Evolutionary conservation across 306 rosid genomes (phyloP).

Genomic region (Cicer yamashitae): DNA sequence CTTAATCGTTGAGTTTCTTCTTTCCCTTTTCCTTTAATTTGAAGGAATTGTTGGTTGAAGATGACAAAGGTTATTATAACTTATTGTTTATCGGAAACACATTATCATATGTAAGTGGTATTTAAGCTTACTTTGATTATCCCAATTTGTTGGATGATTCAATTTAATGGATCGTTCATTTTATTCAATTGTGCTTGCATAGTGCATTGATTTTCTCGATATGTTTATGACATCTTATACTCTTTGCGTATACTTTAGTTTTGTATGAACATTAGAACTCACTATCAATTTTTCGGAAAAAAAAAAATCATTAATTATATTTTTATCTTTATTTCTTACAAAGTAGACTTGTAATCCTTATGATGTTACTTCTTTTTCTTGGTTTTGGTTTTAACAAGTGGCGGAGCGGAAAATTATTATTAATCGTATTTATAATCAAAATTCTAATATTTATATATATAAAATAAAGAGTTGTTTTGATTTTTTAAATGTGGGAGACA

Average conservation of each 20-base stretch:
- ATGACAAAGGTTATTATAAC: background rate
- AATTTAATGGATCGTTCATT: background rate
- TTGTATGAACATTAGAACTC: background rate
- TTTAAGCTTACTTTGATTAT: background rate
- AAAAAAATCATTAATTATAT: background rate
- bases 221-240: background rate
- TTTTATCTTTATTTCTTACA: too few species aligned
- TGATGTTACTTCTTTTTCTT: too few species aligned
- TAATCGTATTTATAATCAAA: too few species aligned
- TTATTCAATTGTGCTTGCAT: background rate
- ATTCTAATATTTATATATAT: too few species aligned
- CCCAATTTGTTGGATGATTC: background rate
- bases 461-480: too few species aligned
- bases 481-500: too few species aligned
- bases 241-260: background rate
- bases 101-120: background rate
- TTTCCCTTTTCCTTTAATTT: background rate
- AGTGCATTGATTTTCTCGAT: background rate
- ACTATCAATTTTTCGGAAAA: background rate
- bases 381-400: too few species aligned
- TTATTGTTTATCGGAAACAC: background rate
- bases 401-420: too few species aligned
- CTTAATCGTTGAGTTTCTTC: background rate
- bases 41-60: constrained; percentile 2
- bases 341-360: too few species aligned